Conservation (phyloP, 1,284 basidiomycete species). For the Pseudozyma thailandica region DNA sequence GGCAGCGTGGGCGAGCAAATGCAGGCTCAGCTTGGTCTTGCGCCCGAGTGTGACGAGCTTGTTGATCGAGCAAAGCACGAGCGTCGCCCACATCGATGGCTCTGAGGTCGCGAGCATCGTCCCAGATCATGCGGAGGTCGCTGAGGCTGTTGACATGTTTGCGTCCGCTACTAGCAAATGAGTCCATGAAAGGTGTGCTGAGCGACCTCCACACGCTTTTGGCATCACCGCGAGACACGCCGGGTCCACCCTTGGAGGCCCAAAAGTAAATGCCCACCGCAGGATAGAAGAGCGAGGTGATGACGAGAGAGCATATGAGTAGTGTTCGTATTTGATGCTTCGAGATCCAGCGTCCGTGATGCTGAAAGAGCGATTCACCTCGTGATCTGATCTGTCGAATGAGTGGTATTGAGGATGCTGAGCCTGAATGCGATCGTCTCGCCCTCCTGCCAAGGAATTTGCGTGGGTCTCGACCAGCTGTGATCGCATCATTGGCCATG, state of each 20-base stretch:
- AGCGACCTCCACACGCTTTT: slow-evolving; percentile 61
- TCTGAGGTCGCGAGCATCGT: slow-evolving; percentile 59
- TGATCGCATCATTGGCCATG: slow-evolving; percentile 23
- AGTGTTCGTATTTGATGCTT: slow-evolving; percentile 89
- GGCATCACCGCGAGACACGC: slow-evolving; percentile 57
- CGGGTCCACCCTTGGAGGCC: slow-evolving; percentile 62
- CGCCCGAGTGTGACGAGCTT: slow-evolving; percentile 4
- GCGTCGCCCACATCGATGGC: slow-evolving; percentile 55
- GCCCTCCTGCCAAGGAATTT: slow-evolving; percentile 20
- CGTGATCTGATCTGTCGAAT: slow-evolving; percentile 27
- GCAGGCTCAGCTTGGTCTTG: neutral
- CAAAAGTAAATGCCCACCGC: slow-evolving; percentile 66
- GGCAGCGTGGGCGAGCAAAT: slow-evolving; percentile 39
- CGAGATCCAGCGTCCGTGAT: slow-evolving; percentile 62
- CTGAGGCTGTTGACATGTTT: slow-evolving; percentile 61
- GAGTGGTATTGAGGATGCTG: slow-evolving; percentile 29
- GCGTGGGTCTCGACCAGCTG: slow-evolving; percentile 9
- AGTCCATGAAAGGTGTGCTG: slow-evolving; percentile 61
- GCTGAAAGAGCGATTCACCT: slow-evolving; percentile 40
- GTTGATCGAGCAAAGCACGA: slow-evolving; percentile 25
- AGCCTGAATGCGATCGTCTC: slow-evolving; percentile 27
- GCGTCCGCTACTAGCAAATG: slow-evolving; percentile 55
- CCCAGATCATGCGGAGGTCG: slow-evolving; percentile 65
- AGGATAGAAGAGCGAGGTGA: slow-evolving; percentile 86
- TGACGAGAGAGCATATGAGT: slow-evolving; percentile 90